Percentiles rank a stretch among this genome's conserved stretches.
phyloP scores from a whole-genome alignment of 148 eudicot species.

The Talinum fruticosum region DNA sequence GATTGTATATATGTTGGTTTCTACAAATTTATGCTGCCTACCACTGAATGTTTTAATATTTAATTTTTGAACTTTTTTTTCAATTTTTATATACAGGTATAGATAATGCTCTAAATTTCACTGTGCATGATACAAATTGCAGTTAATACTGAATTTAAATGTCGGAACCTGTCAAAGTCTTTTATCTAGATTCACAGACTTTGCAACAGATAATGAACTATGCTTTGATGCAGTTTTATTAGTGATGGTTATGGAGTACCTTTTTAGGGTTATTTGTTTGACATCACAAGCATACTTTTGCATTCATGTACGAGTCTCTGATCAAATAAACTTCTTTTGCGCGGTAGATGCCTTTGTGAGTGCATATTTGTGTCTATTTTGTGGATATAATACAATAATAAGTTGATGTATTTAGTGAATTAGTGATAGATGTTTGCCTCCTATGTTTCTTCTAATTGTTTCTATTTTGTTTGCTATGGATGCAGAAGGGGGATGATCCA shows the following conservation, averaged over 20 bases:
- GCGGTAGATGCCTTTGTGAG: background rate
- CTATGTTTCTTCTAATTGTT: background rate
- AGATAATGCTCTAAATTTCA: background rate
- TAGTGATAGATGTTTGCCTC: background rate
- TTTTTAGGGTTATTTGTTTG: background rate
- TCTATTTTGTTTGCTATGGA: slow-evolving; percentile 10
- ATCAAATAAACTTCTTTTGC: background rate
- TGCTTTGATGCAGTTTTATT: background rate
- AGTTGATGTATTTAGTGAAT: background rate
- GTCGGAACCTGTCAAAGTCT: background rate
- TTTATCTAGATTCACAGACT: background rate
- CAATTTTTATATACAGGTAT: background rate
- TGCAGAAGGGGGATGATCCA: slow-evolving; percentile 79
- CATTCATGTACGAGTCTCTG: background rate
- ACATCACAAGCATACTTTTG: background rate
- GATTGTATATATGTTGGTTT: background rate
- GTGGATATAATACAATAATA: background rate
- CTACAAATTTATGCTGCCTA: background rate
- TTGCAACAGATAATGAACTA: background rate
- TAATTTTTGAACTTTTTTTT: no score
- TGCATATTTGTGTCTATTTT: background rate
- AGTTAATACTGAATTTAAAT: no score
- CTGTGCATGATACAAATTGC: background rate
- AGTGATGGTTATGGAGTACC: background rate
- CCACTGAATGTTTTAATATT: no score